phyloP scores from a whole-genome alignment of 2,329 filamentous ascomycete genomes.

The Venturia oleaginea region DNA sequence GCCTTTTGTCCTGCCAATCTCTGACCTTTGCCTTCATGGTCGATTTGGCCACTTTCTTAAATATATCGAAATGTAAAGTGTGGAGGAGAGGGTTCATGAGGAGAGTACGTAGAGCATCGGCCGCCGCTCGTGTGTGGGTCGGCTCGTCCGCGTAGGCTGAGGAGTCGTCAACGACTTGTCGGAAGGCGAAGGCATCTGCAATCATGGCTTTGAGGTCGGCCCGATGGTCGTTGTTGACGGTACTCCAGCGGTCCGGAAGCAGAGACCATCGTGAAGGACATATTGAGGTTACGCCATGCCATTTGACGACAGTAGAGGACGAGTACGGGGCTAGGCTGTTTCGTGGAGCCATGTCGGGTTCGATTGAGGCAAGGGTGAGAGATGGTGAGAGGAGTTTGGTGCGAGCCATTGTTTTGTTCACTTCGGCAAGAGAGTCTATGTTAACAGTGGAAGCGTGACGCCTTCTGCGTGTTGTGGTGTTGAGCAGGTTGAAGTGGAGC shows the following conservation, averaged over 20 bases:
- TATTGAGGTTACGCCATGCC: neutral
- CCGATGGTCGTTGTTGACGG: neutral
- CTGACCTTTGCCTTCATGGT: neutral
- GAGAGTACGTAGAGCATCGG: neutral
- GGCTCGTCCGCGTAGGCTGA: neutral
- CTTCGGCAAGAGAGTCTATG: neutral
- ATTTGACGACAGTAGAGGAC: neutral
- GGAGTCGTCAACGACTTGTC: neutral
- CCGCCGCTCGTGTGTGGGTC: neutral
- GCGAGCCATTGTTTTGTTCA: neutral
- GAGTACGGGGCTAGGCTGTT: neutral
- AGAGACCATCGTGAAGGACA: neutral
- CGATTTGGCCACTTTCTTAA: neutral
- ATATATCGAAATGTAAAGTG: neutral
- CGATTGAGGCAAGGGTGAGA: neutral
- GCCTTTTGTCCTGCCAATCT: constrained; percentile 1
- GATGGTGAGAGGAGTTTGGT: neutral
- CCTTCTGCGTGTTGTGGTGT: neutral
- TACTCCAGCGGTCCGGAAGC: constrained; percentile 1
- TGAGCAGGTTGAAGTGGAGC: neutral
- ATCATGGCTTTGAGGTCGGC: constrained; percentile 3
- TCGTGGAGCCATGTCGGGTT: neutral
- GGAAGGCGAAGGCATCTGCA: neutral
- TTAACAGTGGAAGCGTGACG: neutral
- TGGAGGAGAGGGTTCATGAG: neutral